phyloP scores from a whole-genome alignment of 306 rosid species.

The Morella rubra region DNA sequence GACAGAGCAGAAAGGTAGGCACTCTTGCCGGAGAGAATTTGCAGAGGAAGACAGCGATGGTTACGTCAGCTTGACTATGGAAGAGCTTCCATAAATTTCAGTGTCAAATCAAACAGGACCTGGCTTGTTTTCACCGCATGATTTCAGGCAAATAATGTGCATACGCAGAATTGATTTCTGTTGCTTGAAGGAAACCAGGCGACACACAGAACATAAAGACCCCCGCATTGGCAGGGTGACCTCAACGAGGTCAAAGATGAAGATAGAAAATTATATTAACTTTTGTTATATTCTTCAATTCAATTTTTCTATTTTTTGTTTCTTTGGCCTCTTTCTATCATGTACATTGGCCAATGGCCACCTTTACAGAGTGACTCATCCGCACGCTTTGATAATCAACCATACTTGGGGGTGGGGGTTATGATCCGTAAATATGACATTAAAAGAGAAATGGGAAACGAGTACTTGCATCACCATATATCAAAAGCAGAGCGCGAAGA shows the following conservation, averaged over 20 bases:
- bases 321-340: constrained; percentile 20
- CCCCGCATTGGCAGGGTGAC: constrained; percentile 22
- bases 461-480: no score
- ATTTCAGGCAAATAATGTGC: constrained; percentile 15
- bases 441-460: no score
- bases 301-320: not conserved
- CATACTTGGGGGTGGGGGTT: no score
- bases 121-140: not conserved
- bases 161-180: constrained; percentile 36
- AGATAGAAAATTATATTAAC: constrained; percentile 20
- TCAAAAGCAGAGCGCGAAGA: no score
- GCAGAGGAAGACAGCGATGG: constrained; percentile 36
- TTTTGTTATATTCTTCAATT: constrained; percentile 15
- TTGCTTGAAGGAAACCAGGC: constrained; percentile 32
- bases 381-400: constrained; percentile 1
- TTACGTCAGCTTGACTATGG: constrained; percentile 25
- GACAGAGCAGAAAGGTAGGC: constrained; percentile 26
- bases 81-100: constrained; percentile 43
- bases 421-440: no score
- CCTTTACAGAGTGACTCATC: constrained; percentile 39
- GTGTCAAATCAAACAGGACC: constrained; percentile 10
- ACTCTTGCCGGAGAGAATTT: constrained; percentile 29
- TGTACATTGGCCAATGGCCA: constrained; percentile 43
- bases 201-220: constrained; percentile 31
- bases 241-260: constrained; percentile 22